Evolutionary conservation across 2,329 filamentous ascomycete genomes (phyloP).

Genomic region (Sphaerulina musiva): DNA sequence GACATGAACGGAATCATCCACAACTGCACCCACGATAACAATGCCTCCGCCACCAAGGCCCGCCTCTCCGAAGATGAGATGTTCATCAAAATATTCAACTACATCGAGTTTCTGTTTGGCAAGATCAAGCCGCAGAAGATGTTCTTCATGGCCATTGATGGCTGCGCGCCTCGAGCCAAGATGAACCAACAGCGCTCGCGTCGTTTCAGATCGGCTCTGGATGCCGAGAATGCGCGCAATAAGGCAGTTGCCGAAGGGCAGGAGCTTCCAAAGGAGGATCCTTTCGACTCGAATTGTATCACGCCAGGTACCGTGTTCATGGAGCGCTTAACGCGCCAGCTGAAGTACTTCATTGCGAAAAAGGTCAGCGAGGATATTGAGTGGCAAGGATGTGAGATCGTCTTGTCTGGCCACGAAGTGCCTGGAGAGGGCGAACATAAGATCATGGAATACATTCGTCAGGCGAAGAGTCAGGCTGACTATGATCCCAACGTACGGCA

Average conservation of each 20-base stretch:
- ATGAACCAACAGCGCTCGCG: constrained; percentile 99
- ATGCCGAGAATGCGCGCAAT: constrained; percentile 81
- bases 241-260: constrained; percentile 85
- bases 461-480: constrained; percentile 87
- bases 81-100: constrained; percentile 99
- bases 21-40: constrained; percentile 97
- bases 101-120: constrained; percentile 96
- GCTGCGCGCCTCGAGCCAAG: constrained; percentile 93
- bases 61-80: constrained; percentile 96
- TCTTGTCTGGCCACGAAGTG: constrained; percentile 94
- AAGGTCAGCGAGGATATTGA: constrained; percentile 95
- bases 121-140: constrained; percentile 98
- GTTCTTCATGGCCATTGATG: constrained; percentile 99
- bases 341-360: constrained; percentile 98
- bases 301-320: constrained; percentile 97
- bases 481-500: constrained; percentile 93
- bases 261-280: constrained; percentile 88
- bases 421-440: constrained; percentile 98
- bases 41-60: constrained; percentile 83
- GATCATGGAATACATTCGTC: constrained; percentile 99
- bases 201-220: constrained; percentile 88
- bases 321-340: constrained; percentile 86
- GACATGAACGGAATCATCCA: constrained; percentile 99
- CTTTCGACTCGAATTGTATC: constrained; percentile 99
- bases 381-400: constrained; percentile 94